Conservation (phyloP, 495 filamentous ascomycete genomes). For the Sabuloglossum arenarium region DNA sequence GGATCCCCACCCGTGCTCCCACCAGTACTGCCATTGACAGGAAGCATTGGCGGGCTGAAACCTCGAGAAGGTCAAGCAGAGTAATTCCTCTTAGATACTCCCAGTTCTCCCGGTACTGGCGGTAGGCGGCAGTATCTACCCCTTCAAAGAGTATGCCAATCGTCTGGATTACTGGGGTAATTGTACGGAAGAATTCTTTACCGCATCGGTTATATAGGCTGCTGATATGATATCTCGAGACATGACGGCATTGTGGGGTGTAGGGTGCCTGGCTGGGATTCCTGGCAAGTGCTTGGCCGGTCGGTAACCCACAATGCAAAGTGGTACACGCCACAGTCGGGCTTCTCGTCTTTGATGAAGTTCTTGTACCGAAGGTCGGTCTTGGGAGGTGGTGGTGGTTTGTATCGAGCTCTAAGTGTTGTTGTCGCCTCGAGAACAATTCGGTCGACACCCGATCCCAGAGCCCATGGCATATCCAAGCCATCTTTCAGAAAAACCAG, state of each 20-base stretch:
- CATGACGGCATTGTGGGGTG: neutral
- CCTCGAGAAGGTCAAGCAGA: neutral
- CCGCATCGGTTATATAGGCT: neutral
- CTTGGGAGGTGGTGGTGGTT: neutral
- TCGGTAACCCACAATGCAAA: neutral
- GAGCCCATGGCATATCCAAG: neutral
- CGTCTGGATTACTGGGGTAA: neutral
- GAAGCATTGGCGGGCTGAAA: neutral
- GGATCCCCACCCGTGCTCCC: neutral
- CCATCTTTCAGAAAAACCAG: neutral
- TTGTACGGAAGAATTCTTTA: neutral
- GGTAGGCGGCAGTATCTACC: neutral
- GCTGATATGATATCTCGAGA: neutral
- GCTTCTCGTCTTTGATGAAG: neutral
- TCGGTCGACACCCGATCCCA: neutral
- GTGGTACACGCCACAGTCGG: neutral
- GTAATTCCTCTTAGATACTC: neutral
- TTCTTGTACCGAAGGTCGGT: neutral
- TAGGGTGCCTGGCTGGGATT: neutral
- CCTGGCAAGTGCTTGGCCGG: neutral
- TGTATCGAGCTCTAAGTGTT: neutral
- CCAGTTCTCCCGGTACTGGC: neutral
- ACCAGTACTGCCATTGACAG: neutral
- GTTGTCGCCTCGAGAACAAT: neutral
- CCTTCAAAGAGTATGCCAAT: neutral